Percentiles rank a stretch among this genome's conserved stretches.
Conservation (phyloP, 352 stramenopile species). For the Globisporangium acanthophoron region DNA sequence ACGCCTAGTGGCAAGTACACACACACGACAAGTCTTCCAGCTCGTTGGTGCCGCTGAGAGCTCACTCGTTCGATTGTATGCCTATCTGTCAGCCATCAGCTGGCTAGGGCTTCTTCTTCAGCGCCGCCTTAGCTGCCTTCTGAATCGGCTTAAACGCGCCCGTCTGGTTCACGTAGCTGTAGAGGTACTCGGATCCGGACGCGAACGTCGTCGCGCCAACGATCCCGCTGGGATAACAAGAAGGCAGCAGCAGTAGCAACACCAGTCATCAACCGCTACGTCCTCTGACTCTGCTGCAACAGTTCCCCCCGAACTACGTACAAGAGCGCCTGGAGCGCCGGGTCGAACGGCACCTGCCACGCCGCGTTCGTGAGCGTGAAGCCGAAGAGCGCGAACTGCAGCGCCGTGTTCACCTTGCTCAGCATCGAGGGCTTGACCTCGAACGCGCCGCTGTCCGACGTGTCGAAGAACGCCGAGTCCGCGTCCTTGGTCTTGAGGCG, state of each 20-base stretch:
- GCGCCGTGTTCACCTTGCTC: slow-evolving; percentile 79
- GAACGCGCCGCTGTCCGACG: slow-evolving; percentile 61
- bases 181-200: slow-evolving; percentile 73
- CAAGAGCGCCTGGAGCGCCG: slow-evolving; percentile 58
- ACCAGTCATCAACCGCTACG: neutral
- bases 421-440: slow-evolving; percentile 63
- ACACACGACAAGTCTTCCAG: too few species aligned
- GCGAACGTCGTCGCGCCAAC: slow-evolving; percentile 71
- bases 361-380: slow-evolving; percentile 68
- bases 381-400: slow-evolving; percentile 72
- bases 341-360: slow-evolving; percentile 56
- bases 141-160: slow-evolving; percentile 56
- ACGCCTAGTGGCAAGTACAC: too few species aligned
- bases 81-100: too few species aligned
- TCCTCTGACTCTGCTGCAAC: neutral
- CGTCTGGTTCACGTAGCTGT: slow-evolving; percentile 66
- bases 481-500: slow-evolving; percentile 67
- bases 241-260: neutral
- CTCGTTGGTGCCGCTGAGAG: too few species aligned
- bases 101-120: slow-evolving; percentile 3
- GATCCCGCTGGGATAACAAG: slow-evolving; percentile 28
- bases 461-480: slow-evolving; percentile 74
- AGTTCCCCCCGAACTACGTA: slow-evolving; percentile 35
- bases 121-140: slow-evolving; percentile 17
- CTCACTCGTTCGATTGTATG: too few species aligned